Base-by-base conservation (phyloP, 2,329 filamentous ascomycete genomes). In the Periglandula ipomoeae region DNA sequence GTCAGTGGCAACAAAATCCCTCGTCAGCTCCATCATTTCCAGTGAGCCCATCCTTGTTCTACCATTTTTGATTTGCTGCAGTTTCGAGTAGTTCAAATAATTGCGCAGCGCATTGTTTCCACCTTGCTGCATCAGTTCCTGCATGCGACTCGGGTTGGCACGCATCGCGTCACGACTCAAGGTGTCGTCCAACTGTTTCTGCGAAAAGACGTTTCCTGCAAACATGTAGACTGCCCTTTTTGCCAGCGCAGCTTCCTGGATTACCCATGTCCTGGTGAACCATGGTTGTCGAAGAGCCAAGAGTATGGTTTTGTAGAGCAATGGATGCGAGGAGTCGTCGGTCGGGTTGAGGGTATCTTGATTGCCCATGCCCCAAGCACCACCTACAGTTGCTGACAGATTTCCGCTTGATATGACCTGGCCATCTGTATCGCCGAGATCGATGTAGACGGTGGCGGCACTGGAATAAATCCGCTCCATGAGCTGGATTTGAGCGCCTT, bases 401-500 rank as follows among this genome's bases (percentile, higher is more conserved):
- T n/a, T n/a, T n/a, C n/a, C n/a, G n/a, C n/a, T n/a, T n/a, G n/a
- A n/a, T n/a, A n/a, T n/a, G 10, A 42, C 22, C n/a, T 17, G 40
- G 40, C 22, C 40, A 15, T 19, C n/a, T 19, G 41, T 44, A 13
- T 38, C 27, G 19, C 48, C 48, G 8, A 46, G 44, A 42, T 46
- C 43, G 15, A 50, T 34, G 22, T 46, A 42, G 3, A 46, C 44
- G 7, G 44, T 47, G 30, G 24, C n/a, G 5, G 48, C 48, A 30
- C 27, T 41, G 8, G 48, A 46, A 22, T 52, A 50, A 11, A 51
- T 41, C 7, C 45, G 32, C n/a, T 38, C 43, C 45, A 51, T 52
- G 2, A 51, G 24, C 23, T 43, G 42, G 6, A 52, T 41, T 17
- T 52, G 30, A 2, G 40, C 44, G 9, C 22, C 30, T 15, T 48